Evolutionary conservation across 768 basidiomycete species (phyloP), one percentile per base, ranked within the genome.

Genomic region (Leccinum ochraceum): DNA sequence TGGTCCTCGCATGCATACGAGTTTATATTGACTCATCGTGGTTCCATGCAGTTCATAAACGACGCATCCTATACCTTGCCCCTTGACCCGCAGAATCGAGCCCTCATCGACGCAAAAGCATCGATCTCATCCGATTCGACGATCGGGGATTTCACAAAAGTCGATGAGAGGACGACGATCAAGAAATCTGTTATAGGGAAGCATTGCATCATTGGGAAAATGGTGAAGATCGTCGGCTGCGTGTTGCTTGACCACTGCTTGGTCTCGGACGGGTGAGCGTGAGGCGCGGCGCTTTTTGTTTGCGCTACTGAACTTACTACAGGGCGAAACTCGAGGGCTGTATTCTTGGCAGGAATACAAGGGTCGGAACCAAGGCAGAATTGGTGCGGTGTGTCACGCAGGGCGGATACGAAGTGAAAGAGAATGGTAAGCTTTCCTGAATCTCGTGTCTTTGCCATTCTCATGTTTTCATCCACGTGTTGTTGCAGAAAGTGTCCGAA

Each of bases 211-310:
- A 89, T 95, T 56, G 93, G 93, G 3, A 89, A 85, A 71, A 88
- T 88, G 80, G 89, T 83, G n/a, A 92, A 86, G 73, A 86, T 98
- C 52, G 80, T 80, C 3, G 90, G 91, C 11, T 95, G 90, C 65
- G 83, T 96, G 7, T 71, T 98, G 24, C 80, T 95, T 64, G 95
- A 97, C 69, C 94, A 96, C 67, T 95, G 94, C 66, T 82, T 91
- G 4, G 77, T 98, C 13, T 90, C 84, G 48, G 94, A 96, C 60
- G 93, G 94, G 95, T 94, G 63, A 61, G 66, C 20, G 11, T 7
- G 9, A 9, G 11, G 8, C 37, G 10, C 11, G 3, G 8, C 14
- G 17, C 7, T 44, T 24, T 34, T 54, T 32, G 14, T 26, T 56
- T 55, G 39, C 39, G 20, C 4, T 11, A n/a, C 61, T 62, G 11